Percentiles rank a stretch among this genome's conserved stretches.
Evolutionary conservation across 177 flowering plant species (phyloP).

Genomic region (Vitis hybrid): DNA sequence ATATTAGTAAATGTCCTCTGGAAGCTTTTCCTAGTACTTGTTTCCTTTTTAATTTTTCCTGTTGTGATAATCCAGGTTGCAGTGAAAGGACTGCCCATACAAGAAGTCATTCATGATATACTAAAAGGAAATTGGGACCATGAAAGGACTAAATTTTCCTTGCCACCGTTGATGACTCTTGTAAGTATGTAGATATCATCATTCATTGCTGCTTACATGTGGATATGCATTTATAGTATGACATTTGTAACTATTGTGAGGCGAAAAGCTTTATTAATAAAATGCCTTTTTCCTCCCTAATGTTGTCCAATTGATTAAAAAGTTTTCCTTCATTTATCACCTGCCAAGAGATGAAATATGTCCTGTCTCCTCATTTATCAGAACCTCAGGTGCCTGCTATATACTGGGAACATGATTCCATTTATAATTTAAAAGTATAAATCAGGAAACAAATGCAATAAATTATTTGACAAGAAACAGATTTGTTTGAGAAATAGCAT

Average conservation of each 20-base stretch:
- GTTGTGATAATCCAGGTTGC: conserved; percentile 49
- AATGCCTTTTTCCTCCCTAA: no score
- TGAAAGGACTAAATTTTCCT: conserved; percentile 70
- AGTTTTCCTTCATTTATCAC: no score
- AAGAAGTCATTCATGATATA: conserved; percentile 57
- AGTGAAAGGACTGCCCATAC: conserved; percentile 40
- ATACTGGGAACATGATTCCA: no score
- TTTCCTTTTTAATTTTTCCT: not conserved
- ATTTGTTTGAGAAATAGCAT: not conserved
- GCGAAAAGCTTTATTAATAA: no score
- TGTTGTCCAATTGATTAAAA: no score
- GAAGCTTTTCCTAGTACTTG: not conserved
- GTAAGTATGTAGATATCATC: conserved; percentile 43
- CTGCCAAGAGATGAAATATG: no score
- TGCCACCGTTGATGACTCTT: conserved; percentile 94
- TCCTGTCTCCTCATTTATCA: no score
- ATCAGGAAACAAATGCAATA: not conserved
- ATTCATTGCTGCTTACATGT: not conserved
- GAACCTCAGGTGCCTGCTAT: no score
- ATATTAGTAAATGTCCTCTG: not conserved
- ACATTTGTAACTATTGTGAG: no score
- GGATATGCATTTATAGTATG: not conserved
- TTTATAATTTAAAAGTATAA: not conserved
- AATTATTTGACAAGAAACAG: not conserved
- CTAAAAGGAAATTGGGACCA: conserved; percentile 90